Evolutionary conservation across 2,329 filamentous ascomycete genomes (phyloP), one percentile per base, ranked within the genome.

Genomic region (Sporothrix sp.): DNA sequence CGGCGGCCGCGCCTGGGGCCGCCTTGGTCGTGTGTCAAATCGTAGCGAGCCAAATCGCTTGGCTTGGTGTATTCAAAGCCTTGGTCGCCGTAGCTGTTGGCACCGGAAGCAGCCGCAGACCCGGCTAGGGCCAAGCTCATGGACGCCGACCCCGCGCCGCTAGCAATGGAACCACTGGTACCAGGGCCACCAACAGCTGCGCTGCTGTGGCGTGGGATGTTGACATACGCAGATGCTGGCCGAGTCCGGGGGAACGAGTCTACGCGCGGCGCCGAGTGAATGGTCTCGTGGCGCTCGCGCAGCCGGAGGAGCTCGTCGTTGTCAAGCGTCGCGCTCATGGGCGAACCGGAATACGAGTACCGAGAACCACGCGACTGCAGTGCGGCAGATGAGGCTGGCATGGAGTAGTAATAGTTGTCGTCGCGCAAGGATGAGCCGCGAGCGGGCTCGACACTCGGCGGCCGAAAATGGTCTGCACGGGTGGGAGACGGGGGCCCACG

Each of bases 31-130:
- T 80, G 71, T 52, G 78, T 75, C 25, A 83, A 64, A 60, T 83
- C 80, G 57, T 82, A 82, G 46, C 74, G 70, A 32, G 75, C 78
- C 46, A 84, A 62, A 49, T 82, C 79, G 55, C 76, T 73, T 13
- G 78, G 78, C 52, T 78, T 81, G 8, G 79, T 82, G 58, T 83
- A 83, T 58, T 80, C 76, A 58, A 78, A 83, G 8, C 74, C 78
- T 42, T 80, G 74, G 27, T 77, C 74, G 11, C 74, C 76, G 55
- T 78, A 79, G 55, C 77, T 74, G 39, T 74, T 65, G 36, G 40
- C 28, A n/a, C 39, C 51, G 35, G 48, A 45, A 21, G 35, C 44
- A 27, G 48, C 47, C 16, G 48, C 40, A 2, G 54, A 52, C 4
- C 40, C 39, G 14, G 38, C n/a, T 33, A 38, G 27, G 7, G 16